Evolutionary conservation across 2,329 filamentous ascomycete genomes (phyloP).

Genomic region (Fusarium lyarnte): DNA sequence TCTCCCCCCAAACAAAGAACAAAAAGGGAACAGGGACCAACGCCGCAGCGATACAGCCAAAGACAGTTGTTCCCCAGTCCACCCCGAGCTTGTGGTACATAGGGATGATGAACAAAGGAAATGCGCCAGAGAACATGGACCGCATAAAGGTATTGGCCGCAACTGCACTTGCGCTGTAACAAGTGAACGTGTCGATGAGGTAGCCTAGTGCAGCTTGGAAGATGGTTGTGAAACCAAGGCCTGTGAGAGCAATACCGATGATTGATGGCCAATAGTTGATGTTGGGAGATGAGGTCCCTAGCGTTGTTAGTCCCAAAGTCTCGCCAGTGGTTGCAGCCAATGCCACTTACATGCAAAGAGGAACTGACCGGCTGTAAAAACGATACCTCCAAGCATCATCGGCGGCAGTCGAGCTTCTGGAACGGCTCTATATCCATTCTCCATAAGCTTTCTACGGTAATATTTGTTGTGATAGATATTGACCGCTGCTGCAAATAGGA

Average conservation of each 20-base stretch:
- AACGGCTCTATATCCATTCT: background rate
- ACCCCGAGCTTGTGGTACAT: background rate
- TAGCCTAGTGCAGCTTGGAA: constrained; percentile 1
- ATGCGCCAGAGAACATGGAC: background rate
- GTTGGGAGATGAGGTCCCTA: background rate
- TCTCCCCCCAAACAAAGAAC: background rate
- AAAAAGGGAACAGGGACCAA: background rate
- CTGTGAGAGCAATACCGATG: background rate
- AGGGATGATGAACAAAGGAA: background rate
- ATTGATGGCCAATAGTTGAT: background rate
- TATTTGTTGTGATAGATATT: background rate
- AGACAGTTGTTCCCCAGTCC: background rate
- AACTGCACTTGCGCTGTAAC: background rate
- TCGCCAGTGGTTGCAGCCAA: too few relatives aligned
- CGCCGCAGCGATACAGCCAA: background rate
- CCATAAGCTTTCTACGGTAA: background rate
- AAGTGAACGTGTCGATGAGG: background rate
- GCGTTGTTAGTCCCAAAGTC: too few relatives aligned
- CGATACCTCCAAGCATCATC: background rate
- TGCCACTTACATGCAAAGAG: background rate
- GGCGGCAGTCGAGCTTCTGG: background rate
- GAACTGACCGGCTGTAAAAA: background rate
- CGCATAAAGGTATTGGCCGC: constrained; percentile 2
- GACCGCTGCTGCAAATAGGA: background rate
- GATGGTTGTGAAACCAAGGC: background rate